These are phyloP conservation scores for Ilyonectria sp. DNA, from an alignment of 2,329 filamentous ascomycete species.

Conservation along the genomic window DNA sequence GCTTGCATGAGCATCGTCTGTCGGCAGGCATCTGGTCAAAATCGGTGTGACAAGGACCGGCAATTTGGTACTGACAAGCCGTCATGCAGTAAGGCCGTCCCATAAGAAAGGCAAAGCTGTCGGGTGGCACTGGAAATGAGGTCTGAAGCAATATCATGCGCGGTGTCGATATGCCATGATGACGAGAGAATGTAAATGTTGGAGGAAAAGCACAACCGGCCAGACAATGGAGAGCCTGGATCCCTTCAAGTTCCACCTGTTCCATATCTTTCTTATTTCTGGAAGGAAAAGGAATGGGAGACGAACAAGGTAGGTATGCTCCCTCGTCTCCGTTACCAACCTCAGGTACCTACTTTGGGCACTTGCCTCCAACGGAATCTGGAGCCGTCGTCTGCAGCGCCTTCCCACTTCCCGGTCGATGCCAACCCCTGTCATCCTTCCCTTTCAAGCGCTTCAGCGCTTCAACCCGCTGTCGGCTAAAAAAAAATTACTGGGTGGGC, in stretches of 20 bases:
- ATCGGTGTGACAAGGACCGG: slow-evolving; percentile 26
- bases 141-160: neutral
- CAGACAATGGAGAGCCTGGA: neutral
- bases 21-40: slow-evolving; percentile 23
- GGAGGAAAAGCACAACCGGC: neutral
- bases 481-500: neutral
- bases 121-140: neutral
- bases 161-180: neutral
- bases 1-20: slow-evolving; percentile 27
- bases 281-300: neutral
- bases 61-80: slow-evolving; percentile 18
- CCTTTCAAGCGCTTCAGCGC: neutral
- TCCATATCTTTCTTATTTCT: neutral
- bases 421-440: neutral
- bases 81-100: slow-evolving; percentile 3
- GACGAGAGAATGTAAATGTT: neutral
- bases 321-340: neutral
- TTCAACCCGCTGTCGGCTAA: neutral
- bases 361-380: neutral
- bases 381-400: neutral
- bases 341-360: neutral
- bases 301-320: neutral
- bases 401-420: neutral
- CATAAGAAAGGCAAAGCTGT: neutral
- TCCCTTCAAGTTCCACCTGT: neutral